These are phyloP conservation scores for Tulasnella sp. DNA, from an alignment of 768 basidiomycete species.

Conservation along the genomic window DNA sequence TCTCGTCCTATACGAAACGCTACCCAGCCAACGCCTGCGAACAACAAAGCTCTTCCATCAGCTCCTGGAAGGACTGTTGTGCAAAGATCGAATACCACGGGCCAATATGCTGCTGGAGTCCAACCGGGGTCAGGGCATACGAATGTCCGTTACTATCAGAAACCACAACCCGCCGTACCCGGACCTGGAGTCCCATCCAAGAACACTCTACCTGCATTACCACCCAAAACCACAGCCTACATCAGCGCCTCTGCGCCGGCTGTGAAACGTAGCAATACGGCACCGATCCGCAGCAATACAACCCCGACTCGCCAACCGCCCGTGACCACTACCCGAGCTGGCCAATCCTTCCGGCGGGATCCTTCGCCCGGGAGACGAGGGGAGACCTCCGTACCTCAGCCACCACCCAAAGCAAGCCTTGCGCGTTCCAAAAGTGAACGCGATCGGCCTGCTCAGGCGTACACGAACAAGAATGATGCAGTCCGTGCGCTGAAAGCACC, in stretches of 20 bases:
- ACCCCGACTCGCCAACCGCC: conserved; percentile 15
- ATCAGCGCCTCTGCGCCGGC: conserved; percentile 3
- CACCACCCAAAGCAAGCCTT: conserved; percentile 1
- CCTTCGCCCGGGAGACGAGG: neutral
- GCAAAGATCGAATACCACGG: conserved; percentile 16
- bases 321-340: neutral
- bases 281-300: conserved; percentile 23
- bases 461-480: conserved; percentile 10
- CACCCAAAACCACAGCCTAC: neutral
- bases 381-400: neutral
- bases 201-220: neutral
- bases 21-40: conserved; percentile 11
- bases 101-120: neutral
- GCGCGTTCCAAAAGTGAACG: conserved; percentile 26
- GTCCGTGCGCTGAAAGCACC: conserved; percentile 23
- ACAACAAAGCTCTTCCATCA: neutral
- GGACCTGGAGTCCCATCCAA: conserved; percentile 4
- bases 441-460: neutral
- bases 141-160: neutral
- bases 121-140: neutral
- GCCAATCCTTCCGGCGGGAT: neutral
- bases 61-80: neutral
- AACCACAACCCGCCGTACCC: conserved; percentile 1
- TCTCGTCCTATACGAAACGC: neutral
- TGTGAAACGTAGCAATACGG: conserved; percentile 27